A percentile compares a stretch with the other conserved stretches of the same genome.
phyloP scores from a whole-genome alignment of 2,329 filamentous ascomycete genomes.

The Xylaria sp. region DNA sequence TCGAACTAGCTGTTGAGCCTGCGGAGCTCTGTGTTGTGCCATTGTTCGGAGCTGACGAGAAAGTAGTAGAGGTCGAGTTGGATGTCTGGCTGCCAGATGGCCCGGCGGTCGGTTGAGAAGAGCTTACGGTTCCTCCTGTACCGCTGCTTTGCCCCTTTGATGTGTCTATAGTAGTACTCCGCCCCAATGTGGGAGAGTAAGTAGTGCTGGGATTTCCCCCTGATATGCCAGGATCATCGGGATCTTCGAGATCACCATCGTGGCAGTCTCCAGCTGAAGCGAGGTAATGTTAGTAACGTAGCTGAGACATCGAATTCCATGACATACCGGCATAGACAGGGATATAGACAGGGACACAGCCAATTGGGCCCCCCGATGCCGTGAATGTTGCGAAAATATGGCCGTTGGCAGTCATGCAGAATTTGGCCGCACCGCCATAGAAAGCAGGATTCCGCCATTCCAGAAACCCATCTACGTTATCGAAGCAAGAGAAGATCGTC shows the following conservation, averaged over 20 bases:
- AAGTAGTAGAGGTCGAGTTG: neutral
- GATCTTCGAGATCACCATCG: conserved; percentile 22
- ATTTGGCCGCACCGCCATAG: conserved; percentile 34
- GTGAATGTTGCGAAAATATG: conserved; percentile 38
- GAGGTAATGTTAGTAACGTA: conserved; percentile 8
- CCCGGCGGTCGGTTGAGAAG: neutral
- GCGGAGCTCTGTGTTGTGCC: neutral
- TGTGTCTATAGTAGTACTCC: neutral
- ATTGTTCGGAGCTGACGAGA: neutral
- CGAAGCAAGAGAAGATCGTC: conserved; percentile 30
- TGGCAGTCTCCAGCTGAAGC: conserved; percentile 25
- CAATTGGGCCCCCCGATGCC: conserved; percentile 21
- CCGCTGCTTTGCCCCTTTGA: neutral
- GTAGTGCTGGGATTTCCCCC: neutral
- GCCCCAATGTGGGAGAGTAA: neutral
- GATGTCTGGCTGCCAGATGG: neutral
- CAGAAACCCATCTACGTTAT: conserved; percentile 30
- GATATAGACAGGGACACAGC: conserved; percentile 32
- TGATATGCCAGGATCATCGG: too few species aligned
- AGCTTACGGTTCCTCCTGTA: neutral
- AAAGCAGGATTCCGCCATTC: conserved; percentile 38
- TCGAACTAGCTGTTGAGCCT: neutral
- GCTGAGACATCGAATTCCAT: neutral
- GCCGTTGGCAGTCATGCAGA: conserved; percentile 30
- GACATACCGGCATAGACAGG: conserved; percentile 37